A percentile compares a stretch with the other conserved stretches of the same genome.
phyloP scores from a whole-genome alignment of 805 yeast species.

The Cyberlindnera euphorbiiphila region DNA sequence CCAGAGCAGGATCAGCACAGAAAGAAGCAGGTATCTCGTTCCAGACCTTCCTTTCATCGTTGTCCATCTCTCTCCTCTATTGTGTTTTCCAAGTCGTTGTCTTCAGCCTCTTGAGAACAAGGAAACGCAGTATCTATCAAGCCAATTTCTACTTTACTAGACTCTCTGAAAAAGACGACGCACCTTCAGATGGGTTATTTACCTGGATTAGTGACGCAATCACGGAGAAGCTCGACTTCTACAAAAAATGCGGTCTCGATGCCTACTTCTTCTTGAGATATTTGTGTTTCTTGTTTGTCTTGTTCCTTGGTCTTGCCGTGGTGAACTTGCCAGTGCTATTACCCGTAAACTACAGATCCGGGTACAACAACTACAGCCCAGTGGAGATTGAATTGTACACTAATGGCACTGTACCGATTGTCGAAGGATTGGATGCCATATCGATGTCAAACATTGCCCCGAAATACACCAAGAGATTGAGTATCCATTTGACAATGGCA shows the following conservation, averaged over 20 bases:
- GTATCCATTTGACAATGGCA: slow-evolving; percentile 62
- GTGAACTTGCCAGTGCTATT: slow-evolving; percentile 56
- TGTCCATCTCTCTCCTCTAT: slow-evolving; percentile 49
- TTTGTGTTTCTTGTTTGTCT: slow-evolving; percentile 44
- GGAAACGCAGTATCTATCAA: slow-evolving; percentile 46
- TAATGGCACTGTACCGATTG: slow-evolving; percentile 25
- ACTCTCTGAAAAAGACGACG: slow-evolving; percentile 34
- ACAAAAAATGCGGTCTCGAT: slow-evolving; percentile 60
- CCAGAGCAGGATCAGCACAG: slow-evolving; percentile 59
- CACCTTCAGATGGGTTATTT: slow-evolving; percentile 41
- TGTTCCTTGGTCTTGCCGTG: slow-evolving; percentile 50
- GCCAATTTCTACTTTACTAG: slow-evolving; percentile 46
- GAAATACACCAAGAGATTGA: slow-evolving; percentile 43
- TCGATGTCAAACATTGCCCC: slow-evolving; percentile 70
- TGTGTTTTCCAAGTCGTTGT: slow-evolving; percentile 48
- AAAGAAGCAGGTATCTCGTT: slow-evolving; percentile 54
- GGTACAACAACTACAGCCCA: slow-evolving; percentile 23
- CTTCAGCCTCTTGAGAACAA: slow-evolving; percentile 36
- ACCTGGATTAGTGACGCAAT: slow-evolving; percentile 53
- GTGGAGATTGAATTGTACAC: slow-evolving; percentile 20
- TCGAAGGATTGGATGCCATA: slow-evolving; percentile 57
- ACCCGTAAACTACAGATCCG: slow-evolving; percentile 51
- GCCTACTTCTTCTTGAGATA: slow-evolving; percentile 70
- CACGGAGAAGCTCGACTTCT: slow-evolving; percentile 38
- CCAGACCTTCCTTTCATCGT: slow-evolving; percentile 50